Base-by-base conservation (phyloP, 2,329 filamentous ascomycete genomes). In the Alternaria ethzedia region DNA sequence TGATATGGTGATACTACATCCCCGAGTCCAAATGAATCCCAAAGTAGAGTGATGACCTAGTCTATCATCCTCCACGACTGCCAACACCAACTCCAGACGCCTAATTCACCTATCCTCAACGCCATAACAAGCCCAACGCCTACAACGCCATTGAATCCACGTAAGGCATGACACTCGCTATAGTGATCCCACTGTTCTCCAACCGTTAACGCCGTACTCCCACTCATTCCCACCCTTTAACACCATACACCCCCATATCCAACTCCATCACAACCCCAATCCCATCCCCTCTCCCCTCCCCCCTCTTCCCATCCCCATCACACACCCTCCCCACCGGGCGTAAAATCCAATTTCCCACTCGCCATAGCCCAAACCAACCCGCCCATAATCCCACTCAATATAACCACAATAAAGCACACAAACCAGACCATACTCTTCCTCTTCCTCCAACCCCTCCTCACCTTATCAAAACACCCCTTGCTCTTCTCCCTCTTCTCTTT, bases 301-400 rank as follows among this genome's bases (percentile, higher is more conserved):
- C 1, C 28, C 3, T 10, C 6, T 2, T 4, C 30, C 1, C 32
- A 36, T 7, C 3, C n/a, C n/a, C n/a, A n/a, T 3, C 2, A n/a
- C 4, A 41, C n/a, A 6, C 36, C 36, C 36, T 47, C 52, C 11
- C 30, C 59, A 4, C 32, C 54, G 1, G 45, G 45, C 11, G 59
- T 61, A 17, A 57, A 57, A 51, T 51, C 59, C 36, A 46, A 23
- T 8, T 47, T 32, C 6, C n/a, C 32, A 9, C 46, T 57, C 11
- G 25, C 54, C 59, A 61, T 61, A 36, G 32, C 32, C 32, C 32
- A 36, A 9, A 36, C 32, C 32, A 36, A 0, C 1, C 32, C 32
- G 0, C 32, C 32, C 32, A 36, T 36, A 36, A 36, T 36, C 15
- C 32, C 32, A 36, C 32, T 54, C 11, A 61, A 41, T 2, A 61